These are phyloP conservation scores for Shiraia sp. DNA, from an alignment of 2,329 filamentous ascomycete genomes.

Conservation along the genomic window DNA sequence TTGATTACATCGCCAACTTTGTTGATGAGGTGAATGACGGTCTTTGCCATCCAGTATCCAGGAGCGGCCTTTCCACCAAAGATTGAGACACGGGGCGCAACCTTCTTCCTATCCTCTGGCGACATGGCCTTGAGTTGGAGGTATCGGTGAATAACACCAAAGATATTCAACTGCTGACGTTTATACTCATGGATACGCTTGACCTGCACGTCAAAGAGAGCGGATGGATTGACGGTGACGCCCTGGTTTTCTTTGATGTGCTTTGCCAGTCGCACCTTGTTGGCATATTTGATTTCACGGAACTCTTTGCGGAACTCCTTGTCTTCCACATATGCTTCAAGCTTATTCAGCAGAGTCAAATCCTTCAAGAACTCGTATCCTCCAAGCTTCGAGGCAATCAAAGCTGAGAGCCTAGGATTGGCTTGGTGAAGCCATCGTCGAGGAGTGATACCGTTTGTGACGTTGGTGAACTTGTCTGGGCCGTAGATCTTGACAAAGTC, in stretches of 20 bases:
- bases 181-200: slow-evolving; percentile 99
- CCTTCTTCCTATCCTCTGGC: slow-evolving; percentile 82
- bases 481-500: slow-evolving; percentile 97
- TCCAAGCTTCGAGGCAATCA: slow-evolving; percentile 89
- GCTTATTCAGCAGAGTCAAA: slow-evolving; percentile 79
- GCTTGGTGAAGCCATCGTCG: slow-evolving; percentile 96
- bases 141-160: slow-evolving; percentile 95
- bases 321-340: slow-evolving; percentile 84
- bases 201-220: slow-evolving; percentile 95
- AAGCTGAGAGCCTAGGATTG: slow-evolving; percentile 86
- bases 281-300: slow-evolving; percentile 94
- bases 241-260: slow-evolving; percentile 84
- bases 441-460: slow-evolving; percentile 97
- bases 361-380: slow-evolving; percentile 87
- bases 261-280: slow-evolving; percentile 90
- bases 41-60: slow-evolving; percentile 99
- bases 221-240: slow-evolving; percentile 80
- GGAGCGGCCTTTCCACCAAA: slow-evolving; percentile 98
- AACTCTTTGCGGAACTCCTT: slow-evolving; percentile 91
- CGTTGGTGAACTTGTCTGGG: slow-evolving; percentile 96
- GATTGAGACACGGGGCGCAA: slow-evolving; percentile 86
- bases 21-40: slow-evolving; percentile 96
- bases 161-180: slow-evolving; percentile 98
- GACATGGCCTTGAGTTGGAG: slow-evolving; percentile 84
- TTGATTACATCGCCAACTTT: slow-evolving; percentile 89